These are phyloP conservation scores for Polyporus tsugae DNA, from an alignment of 1,284 basidiomycete species.

Conservation along the genomic window DNA sequence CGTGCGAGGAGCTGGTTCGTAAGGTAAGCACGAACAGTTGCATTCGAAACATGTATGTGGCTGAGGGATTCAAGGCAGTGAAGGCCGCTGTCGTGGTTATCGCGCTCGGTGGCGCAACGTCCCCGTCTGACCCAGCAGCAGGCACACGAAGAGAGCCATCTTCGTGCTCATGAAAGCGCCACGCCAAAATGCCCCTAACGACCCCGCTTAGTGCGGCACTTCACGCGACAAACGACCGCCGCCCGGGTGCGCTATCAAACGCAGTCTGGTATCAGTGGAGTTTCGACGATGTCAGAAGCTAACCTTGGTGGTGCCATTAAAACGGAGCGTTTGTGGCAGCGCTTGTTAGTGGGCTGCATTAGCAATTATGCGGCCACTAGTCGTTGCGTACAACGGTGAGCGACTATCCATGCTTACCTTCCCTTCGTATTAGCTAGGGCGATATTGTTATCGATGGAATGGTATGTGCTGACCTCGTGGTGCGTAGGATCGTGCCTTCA, in stretches of 20 bases:
- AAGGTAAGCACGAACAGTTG: background rate
- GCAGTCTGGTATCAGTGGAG: background rate
- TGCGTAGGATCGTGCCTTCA: background rate
- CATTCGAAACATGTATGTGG: background rate
- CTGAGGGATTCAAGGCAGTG: background rate
- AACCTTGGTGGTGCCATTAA: background rate
- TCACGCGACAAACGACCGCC: background rate
- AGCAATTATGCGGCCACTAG: background rate
- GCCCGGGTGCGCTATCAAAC: background rate
- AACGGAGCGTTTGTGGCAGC: background rate
- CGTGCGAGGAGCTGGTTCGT: background rate
- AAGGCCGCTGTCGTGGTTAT: background rate
- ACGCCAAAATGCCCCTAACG: background rate
- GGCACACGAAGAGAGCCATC: background rate
- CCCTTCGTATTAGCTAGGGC: background rate
- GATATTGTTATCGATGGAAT: background rate
- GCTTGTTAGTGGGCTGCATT: background rate
- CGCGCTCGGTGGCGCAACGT: background rate
- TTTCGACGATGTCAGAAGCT: slow-evolving; percentile 1
- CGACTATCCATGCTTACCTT: background rate
- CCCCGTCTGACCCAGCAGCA: background rate
- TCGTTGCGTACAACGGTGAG: background rate
- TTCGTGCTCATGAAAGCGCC: background rate
- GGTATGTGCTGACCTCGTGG: background rate
- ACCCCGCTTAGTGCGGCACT: background rate